These are phyloP conservation scores for Malania oleifera DNA, from an alignment of 164 flowering plant species.

Conservation along the genomic window DNA sequence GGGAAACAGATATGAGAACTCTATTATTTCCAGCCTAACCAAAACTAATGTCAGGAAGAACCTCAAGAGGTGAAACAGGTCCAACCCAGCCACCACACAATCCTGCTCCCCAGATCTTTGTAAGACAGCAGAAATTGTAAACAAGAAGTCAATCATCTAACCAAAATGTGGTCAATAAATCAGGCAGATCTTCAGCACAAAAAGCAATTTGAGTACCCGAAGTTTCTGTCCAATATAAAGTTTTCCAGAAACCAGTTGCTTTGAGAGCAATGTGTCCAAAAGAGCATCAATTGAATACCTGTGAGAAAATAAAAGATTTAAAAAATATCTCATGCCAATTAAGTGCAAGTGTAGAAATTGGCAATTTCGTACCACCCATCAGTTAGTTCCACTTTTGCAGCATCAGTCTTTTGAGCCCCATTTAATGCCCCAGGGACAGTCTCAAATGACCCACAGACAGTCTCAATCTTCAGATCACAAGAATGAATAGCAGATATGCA, in stretches of 20 bases:
- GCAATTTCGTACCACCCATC: slow-evolving; percentile 84
- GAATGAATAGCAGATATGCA: slow-evolving; percentile 68
- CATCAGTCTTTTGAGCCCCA: slow-evolving; percentile 17
- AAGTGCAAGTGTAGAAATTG: slow-evolving; percentile 1
- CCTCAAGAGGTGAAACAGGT: slow-evolving; percentile 91
- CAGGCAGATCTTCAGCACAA: slow-evolving; percentile 1
- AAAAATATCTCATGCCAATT: slow-evolving; percentile 9
- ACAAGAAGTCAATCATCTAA: slow-evolving; percentile 7
- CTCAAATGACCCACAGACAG: slow-evolving; percentile 10
- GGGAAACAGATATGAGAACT: background rate
- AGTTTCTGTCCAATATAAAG: slow-evolving; percentile 92
- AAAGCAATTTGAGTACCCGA: slow-evolving; percentile 51
- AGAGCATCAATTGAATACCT: slow-evolving; percentile 82
- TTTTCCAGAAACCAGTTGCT: slow-evolving; percentile 58
- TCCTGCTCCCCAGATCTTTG: slow-evolving; percentile 90
- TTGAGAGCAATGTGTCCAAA: slow-evolving; percentile 63
- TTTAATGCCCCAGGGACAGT: slow-evolving; percentile 9
- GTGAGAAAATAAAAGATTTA: slow-evolving; percentile 4
- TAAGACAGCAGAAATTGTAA: slow-evolving; percentile 17
- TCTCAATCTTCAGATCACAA: slow-evolving; percentile 13
- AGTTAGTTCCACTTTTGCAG: slow-evolving; percentile 66
- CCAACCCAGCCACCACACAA: slow-evolving; percentile 85
- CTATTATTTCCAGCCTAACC: background rate
- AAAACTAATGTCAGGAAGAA: slow-evolving; percentile 23
- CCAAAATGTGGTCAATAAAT: slow-evolving; percentile 8